Base-by-base conservation (phyloP, 805 yeast species). In the Allodekkera sacchari region DNA sequence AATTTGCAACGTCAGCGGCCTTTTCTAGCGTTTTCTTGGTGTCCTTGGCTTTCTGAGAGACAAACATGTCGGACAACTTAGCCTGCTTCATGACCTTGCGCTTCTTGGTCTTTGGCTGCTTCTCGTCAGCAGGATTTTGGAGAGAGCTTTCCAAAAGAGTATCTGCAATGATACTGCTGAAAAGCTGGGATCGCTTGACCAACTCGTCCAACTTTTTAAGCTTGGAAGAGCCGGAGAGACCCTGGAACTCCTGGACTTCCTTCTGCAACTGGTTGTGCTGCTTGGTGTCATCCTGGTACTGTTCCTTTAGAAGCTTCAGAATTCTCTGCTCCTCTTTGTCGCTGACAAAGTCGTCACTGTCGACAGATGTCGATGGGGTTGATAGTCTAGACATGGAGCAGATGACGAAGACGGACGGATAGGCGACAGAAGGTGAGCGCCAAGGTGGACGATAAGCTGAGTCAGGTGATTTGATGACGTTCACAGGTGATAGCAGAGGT, bases 181-280 rank as follows among this genome's bases (percentile, higher is more conserved):
- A 89, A 2, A 88, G 72, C 50, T 85, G 88, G 12, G 96, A 83
- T 48, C 83, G 79, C 45, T 82, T 80, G n/a, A 89, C 85, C 40
- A 89, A 64, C 22, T 74, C 76, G 36, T 83, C 71, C 33, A 89
- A 60, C 33, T 84, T 68, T 33, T 70, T 68, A 27, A 85, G 59
- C 47, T 84, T 83, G 27, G 62, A 58, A 24, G 75, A 73, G n/a
- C 60, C 59, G 2, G 73, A 63, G 13, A 71, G 55, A 6, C 54
- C 53, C 34, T 74, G 54, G 45, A 70, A 68, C 37, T 51, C 51
- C n/a, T 40, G 26, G 38, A 63, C 66, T 28, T 60, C 69, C 9
- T 24, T 9, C 22, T 28, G 14, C 3, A 25, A 31, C 9, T 25
- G 15, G 22, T 51, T 47, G 15, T 48, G 40, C 4, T 22, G 16